A percentile compares a stretch with the other conserved stretches of the same genome.
phyloP scores from a whole-genome alignment of 129 eudicot species.

The Cynara cardunculus region DNA sequence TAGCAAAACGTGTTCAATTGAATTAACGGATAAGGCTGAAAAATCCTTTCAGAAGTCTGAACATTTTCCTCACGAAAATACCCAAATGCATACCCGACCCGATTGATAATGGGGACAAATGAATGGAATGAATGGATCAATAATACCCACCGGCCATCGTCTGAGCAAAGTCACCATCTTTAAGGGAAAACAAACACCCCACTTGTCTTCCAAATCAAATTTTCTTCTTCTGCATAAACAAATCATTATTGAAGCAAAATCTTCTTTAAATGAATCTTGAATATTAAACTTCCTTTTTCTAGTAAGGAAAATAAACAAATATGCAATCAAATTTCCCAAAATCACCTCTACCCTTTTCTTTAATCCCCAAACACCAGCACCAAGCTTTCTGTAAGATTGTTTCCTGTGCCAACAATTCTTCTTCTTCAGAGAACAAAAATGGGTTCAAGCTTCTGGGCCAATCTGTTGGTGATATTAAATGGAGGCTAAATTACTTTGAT shows the following conservation, averaged over 20 bases:
- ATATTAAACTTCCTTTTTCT: slow-evolving; percentile 12
- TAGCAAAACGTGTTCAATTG: neutral
- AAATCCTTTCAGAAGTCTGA: neutral
- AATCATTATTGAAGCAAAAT: neutral
- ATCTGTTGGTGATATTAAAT: slow-evolving; percentile 43
- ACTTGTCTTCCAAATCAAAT: neutral
- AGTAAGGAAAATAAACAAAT: neutral
- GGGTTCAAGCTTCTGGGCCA: slow-evolving; percentile 52
- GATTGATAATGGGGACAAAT: neutral
- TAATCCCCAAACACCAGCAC: slow-evolving; percentile 39
- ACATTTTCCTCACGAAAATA: neutral
- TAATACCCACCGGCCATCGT: slow-evolving; percentile 21
- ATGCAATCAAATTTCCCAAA: slow-evolving; percentile 51
- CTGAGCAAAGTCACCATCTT: slow-evolving; percentile 1
- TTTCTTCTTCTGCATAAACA: slow-evolving; percentile 18
- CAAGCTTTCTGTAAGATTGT: slow-evolving; percentile 38
- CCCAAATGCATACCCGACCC: slow-evolving; percentile 21
- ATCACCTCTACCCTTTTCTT: slow-evolving; percentile 30
- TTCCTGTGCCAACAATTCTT: slow-evolving; percentile 49
- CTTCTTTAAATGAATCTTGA: slow-evolving; percentile 25
- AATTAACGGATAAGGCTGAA: neutral
- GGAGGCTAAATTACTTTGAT: slow-evolving; percentile 67
- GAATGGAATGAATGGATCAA: slow-evolving; percentile 12
- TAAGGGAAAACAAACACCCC: neutral
- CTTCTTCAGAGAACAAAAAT: slow-evolving; percentile 48